Evolutionary conservation across 2,329 filamentous ascomycete genomes (phyloP), one percentile per base, ranked within the genome.

Genomic region (Teratosphaeriaceae sp.): DNA sequence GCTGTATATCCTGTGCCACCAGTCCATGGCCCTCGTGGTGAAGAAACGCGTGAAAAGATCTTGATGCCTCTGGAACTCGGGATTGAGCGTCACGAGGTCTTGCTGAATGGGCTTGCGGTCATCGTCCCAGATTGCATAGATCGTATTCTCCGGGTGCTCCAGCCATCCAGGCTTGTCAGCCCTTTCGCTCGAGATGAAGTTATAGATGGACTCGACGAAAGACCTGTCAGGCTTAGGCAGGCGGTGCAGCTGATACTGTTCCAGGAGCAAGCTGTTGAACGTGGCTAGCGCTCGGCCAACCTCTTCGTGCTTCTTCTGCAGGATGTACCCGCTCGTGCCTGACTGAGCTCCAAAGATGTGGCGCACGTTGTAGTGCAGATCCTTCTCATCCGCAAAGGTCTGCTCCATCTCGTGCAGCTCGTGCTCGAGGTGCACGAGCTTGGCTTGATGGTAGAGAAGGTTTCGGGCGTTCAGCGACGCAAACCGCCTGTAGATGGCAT

Each of bases 361-460:
- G 18, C 47, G 36, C n/a, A 49, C 39, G 21, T 47, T 49, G 29
- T 45, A 53, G 22, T 54, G 47, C n/a, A 51, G 27, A 5, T 49
- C 35, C 36, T 47, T 45, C 27, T 50, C 22, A 27, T 49, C 18
- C 13, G 35, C 47, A 15, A 47, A 38, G 29, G 42, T 40, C 5
- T 42, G 39, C 39, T 52, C 52, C 5, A 51, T 38, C 15, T 52
- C 53, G 20, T 51, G 38, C 3, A 56, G 48, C 30, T 56, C 42
- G 27, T 52, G 45, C 40, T 58, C 55, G 11, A 57, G 36, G 24
- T 51, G 34, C 2, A 49, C 37, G 33, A 57, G 37, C 47, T 58
- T 51, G 21, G 54, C 54, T 42, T 58, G 53, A 11, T 53, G 44
- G 44, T 58, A 58, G 16, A 58, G 46, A 19, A 58, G 33, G 30